These are phyloP conservation scores for Myxozyma melibiosi DNA, from an alignment of 805 yeast genomes.

Conservation along the genomic window DNA sequence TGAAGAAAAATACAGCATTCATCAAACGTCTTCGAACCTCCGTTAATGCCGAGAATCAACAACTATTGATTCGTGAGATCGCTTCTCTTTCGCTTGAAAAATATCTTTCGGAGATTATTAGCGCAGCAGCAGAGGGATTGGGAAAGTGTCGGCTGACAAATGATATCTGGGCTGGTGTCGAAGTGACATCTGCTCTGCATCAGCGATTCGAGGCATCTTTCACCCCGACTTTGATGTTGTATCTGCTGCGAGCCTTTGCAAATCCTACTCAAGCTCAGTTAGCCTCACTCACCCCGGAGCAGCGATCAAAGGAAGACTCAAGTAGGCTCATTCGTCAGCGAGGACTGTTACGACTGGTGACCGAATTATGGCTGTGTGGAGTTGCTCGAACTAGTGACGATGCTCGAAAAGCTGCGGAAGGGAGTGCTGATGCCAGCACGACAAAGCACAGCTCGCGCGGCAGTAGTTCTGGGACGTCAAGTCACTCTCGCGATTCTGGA, in stretches of 20 bases:
- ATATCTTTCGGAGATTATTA: slow-evolving; percentile 68
- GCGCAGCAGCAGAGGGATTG: slow-evolving; percentile 65
- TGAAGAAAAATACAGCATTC: slow-evolving; percentile 79
- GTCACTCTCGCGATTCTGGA: background rate
- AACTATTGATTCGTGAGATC: slow-evolving; percentile 61
- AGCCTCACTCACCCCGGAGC: slow-evolving; percentile 35
- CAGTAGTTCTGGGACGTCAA: slow-evolving; percentile 1
- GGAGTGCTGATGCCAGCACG: slow-evolving; percentile 1
- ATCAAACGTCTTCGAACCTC: slow-evolving; percentile 67
- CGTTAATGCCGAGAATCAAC: slow-evolving; percentile 54
- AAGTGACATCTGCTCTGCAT: slow-evolving; percentile 70
- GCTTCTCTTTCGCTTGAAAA: slow-evolving; percentile 65
- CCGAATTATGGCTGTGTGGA: slow-evolving; percentile 62
- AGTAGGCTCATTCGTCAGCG: slow-evolving; percentile 50
- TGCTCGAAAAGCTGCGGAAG: slow-evolving; percentile 40
- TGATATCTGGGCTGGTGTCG: slow-evolving; percentile 66
- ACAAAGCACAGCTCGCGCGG: too few relatives aligned
- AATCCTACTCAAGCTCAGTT: slow-evolving; percentile 33
- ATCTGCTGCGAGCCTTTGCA: slow-evolving; percentile 37
- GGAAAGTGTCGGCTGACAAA: slow-evolving; percentile 53
- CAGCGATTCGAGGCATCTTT: slow-evolving; percentile 65
- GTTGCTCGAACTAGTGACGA: slow-evolving; percentile 53
- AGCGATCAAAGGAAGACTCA: slow-evolving; percentile 50
- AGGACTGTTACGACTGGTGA: slow-evolving; percentile 52
- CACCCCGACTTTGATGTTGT: slow-evolving; percentile 42